These are phyloP conservation scores for Claviceps sp. DNA, from an alignment of 2,329 filamentous ascomycete species.

Conservation along the genomic window DNA sequence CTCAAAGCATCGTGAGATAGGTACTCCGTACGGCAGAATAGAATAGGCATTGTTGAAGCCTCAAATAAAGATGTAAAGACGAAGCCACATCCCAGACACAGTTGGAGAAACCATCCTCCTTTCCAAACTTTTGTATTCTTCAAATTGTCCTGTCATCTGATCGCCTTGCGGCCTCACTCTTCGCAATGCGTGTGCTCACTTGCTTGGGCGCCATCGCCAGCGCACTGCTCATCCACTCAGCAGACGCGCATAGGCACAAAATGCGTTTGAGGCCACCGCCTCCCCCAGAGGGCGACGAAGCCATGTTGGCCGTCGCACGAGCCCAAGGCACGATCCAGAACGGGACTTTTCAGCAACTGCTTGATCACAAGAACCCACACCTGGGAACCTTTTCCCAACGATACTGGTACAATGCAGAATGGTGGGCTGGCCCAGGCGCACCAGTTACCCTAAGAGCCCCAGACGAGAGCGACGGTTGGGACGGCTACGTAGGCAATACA, in stretches of 20 bases:
- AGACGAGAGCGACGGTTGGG: slow-evolving; percentile 50
- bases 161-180: neutral
- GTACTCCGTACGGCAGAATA: too few relatives aligned
- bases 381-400: slow-evolving; percentile 51
- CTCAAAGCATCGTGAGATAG: too few relatives aligned
- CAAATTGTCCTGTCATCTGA: too few relatives aligned
- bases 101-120: too few relatives aligned
- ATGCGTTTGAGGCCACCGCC: too few relatives aligned
- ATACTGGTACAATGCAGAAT: slow-evolving; percentile 66
- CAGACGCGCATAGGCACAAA: neutral
- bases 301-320: neutral
- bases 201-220: neutral
- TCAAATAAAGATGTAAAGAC: too few relatives aligned
- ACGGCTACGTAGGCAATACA: slow-evolving; percentile 55
- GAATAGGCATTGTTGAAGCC: too few relatives aligned
- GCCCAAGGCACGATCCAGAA: neutral
- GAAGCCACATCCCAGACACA: too few relatives aligned
- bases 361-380: slow-evolving; percentile 42
- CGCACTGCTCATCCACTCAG: neutral
- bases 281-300: neutral
- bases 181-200: neutral
- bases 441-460: slow-evolving; percentile 55
- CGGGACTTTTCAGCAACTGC: slow-evolving; percentile 35
- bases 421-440: slow-evolving; percentile 62
- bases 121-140: too few relatives aligned